Base-by-base conservation (phyloP, 2,329 filamentous ascomycete genomes). In the Talaromyces marneffei region DNA sequence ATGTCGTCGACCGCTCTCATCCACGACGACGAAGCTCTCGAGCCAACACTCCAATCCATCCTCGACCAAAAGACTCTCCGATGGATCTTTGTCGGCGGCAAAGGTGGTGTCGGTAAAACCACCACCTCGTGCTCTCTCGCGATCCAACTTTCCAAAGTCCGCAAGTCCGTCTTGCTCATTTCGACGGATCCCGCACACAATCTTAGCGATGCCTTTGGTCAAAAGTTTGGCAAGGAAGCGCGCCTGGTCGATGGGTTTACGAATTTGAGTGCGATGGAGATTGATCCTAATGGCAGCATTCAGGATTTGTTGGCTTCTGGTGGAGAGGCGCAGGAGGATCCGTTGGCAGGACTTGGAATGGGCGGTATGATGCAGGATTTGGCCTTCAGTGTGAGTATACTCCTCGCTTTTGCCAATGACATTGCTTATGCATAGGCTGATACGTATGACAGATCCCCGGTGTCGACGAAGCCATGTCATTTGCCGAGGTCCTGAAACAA, bases 221-320 rank as follows among this genome's bases (percentile, higher is more conserved):
- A 99, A 78, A 99, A 99, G 80, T 99, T 99, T 72, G 94, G 94
- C 81, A 99, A 99, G 82, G 94, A 99, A 78, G 94, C 94, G 59
- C 87, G 92, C 65, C 86, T 96, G 40, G 84, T 99, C 66, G 88
- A 96, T 69, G 94, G 94, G 68, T 97, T 96, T 72, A 86, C 88
- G 35, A 97, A 97, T 77, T 82, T 99, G 67, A 95, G 91, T 74
- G 94, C 94, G 65, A 99, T 99, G 94, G 94, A 99, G 79, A 97
- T 99, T 70, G 94, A 99, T 72, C 94, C 94, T 58, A 97, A 96
- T 74, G 94, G 93, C 53, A 96, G 91, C 72, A 96, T 99, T 76
- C 94, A 97, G 78, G 94, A 99, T 74, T 80, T 99, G 61, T 80
- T 99, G 65, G 89, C 62, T 25, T 52, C 90, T 9, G 91, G 91